A percentile compares a stretch with the other conserved stretches of the same genome.
These are phyloP conservation scores for Thalassiosira profunda DNA, from an alignment of 108 stramenopile species.

Conservation along the genomic window DNA sequence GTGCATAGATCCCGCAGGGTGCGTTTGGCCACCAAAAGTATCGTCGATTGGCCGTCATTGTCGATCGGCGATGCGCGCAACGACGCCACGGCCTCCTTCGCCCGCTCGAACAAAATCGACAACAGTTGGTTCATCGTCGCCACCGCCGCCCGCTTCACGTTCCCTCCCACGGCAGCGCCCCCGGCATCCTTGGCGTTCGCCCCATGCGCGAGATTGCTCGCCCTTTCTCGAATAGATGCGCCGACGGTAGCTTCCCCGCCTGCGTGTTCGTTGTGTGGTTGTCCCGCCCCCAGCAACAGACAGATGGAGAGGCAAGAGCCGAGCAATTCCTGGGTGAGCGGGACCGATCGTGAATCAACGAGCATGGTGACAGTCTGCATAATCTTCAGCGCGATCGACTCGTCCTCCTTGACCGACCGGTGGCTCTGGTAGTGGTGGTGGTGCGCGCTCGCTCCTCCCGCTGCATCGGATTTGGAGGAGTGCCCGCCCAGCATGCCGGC, in stretches of 20 bases:
- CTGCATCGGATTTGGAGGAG: conserved; percentile 5
- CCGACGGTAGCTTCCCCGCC: neutral
- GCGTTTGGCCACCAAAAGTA: conserved; percentile 25
- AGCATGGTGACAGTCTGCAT: conserved; percentile 53
- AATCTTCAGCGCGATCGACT: conserved; percentile 46
- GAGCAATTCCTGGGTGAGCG: conserved; percentile 42
- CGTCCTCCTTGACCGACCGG: conserved; percentile 50
- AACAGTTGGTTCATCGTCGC: conserved; percentile 53
- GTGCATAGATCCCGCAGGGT: conserved; percentile 41
- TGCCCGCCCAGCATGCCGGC: conserved; percentile 22
- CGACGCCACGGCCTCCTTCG: conserved; percentile 36
- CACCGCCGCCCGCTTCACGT: conserved; percentile 40
- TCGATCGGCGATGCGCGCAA: neutral
- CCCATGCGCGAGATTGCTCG: neutral
- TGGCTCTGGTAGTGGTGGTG: conserved; percentile 13
- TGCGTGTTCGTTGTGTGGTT: conserved; percentile 7
- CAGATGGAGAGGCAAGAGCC: conserved; percentile 39
- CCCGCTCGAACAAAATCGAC: conserved; percentile 43
- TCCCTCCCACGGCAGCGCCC: conserved; percentile 10
- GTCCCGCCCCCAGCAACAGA: conserved; percentile 48
- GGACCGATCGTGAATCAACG: conserved; percentile 45
- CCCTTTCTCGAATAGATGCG: conserved; percentile 12
- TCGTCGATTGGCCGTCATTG: conserved; percentile 1
- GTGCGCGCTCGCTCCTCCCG: neutral
- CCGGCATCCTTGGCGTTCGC: conserved; percentile 11